Evolutionary conservation across 495 filamentous ascomycete genomes (phyloP), one percentile per base, ranked within the genome.

Genomic region (Pseudevernia furfuracea): DNA sequence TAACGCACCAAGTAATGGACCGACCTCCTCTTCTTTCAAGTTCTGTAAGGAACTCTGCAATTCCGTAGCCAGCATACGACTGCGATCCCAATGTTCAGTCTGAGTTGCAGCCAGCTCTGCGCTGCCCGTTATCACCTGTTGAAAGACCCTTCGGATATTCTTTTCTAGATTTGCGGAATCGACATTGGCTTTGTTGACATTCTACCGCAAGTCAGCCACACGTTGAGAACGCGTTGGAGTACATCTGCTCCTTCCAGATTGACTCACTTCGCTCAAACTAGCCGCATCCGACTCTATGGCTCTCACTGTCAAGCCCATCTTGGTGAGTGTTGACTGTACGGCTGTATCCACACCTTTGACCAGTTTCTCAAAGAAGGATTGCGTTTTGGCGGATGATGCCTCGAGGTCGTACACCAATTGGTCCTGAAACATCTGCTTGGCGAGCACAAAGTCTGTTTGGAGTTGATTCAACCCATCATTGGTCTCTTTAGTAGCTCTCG

Each of bases 321-420:
- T 67, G 25, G 59, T 62, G 2, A 72, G 46, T 1, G 76, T 52
- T 1, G 49, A 66, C 2, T 64, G 61, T 17, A 78, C 59, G 0
- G 71, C 68, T 9, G 65, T 36, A 59, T 78, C 74, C 44, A 81
- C 60, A 1, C 73, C 69, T 19, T 69, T 67, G 14, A 75, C 61
- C 21, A 78, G 48, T 0, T 63, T 70, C 5, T 61, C 63, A 25
- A 83, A 64, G 4, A 66, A 69, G 15, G 55, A 63, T 34, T 72
- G 70, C 10, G 76, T 69, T 7, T 67, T 32, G 7, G 67, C 71
- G 0, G 69, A 69, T 9, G 75, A 77, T 14, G 65, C 60, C n/a
- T 76, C 74, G 48, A 84, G 32, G 14, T 82, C 79, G 11, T 53
- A 61, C 3, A 66, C 36, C 14, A 80, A 44, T 43, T 68, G 74